Percentiles rank a stretch among this genome's conserved stretches.
Conservation (phyloP, 176 grass and related monocot genomes). For the Phragmites australis region DNA sequence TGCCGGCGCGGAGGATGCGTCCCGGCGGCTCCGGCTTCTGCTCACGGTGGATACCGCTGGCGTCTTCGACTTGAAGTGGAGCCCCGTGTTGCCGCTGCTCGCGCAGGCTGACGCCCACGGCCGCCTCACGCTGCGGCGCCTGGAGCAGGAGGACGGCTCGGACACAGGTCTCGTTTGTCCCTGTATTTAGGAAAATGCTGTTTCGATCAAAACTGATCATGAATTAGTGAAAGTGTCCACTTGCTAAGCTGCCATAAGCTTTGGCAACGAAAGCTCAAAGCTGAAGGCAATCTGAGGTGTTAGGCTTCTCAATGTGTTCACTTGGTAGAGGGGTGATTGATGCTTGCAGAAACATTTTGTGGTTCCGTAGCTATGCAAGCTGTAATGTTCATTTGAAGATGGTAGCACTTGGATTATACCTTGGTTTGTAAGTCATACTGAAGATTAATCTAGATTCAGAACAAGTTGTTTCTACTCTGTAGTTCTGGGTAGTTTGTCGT, state of each 20-base stretch:
- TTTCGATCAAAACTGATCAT: background rate
- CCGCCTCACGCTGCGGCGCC: constrained; percentile 47
- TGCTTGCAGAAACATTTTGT: background rate
- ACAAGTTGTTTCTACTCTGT: background rate
- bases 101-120: constrained; percentile 88
- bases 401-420: background rate
- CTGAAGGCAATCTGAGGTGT: background rate
- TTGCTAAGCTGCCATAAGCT: constrained; percentile 2
- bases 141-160: constrained; percentile 43
- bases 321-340: background rate
- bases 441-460: constrained; percentile 20
- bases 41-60: constrained; percentile 56
- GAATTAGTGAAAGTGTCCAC: background rate
- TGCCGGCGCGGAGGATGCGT: constrained; percentile 25
- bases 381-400: background rate
- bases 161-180: constrained; percentile 27
- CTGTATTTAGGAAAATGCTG: background rate
- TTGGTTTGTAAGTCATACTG: background rate
- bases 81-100: constrained; percentile 57
- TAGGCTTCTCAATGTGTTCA: background rate
- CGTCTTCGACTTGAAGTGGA: constrained; percentile 95
- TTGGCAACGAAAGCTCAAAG: background rate
- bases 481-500: background rate
- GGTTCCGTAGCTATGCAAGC: background rate
- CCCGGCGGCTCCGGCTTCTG: constrained; percentile 51